Base-by-base conservation (phyloP, 805 yeast species). In the Metschnikowia koreensis region DNA sequence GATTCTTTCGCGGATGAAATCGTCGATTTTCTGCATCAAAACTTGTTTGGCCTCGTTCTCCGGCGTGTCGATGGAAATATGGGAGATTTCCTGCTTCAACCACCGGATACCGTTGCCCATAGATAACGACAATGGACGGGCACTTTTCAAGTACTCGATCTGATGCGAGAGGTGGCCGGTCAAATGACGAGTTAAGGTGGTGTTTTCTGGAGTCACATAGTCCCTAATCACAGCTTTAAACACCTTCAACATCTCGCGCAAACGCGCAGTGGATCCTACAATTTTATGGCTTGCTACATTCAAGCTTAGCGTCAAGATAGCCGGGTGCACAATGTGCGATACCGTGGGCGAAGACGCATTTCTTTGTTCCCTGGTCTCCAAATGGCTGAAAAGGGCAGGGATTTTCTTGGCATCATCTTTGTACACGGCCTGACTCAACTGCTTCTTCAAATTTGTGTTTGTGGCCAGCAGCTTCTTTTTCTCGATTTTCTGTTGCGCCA, bases 71-170 rank as follows among this genome's bases (percentile, higher is more conserved):
- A 92, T 84, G 52, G 91, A 84, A 45, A 93, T 82, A 41, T 81
- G 78, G 0, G 97, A 83, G 50, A 94, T 93, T 66, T 89, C 93
- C 73, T 93, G 98, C 65, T 94, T 94, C 57, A 94, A 78, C 97
- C 97, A 92, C 62, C 99, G 82, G 59, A 94, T 94, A 2, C 97
- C 93, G 72, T 92, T 94, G 49, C 99, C 99, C 99, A 94, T 94
- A 0, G 97, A 81, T 2, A 92, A 88, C 50, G 94, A 84, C 45
- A 94, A 76, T 0, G 98, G 97, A 56, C 99, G 82, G 3, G 97
- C 92, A 9, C 89, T 83, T 62, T 89, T 93, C 60, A 94, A 75
- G 60, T 87, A 89, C 66, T 93, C 99, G 58, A 94, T 94, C 70
- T 94, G 99, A 64, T 87, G 89, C 10, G 96, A 84, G 52, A 94